These are phyloP conservation scores for Puccinia horiana DNA, from an alignment of 1,284 basidiomycete genomes.

Conservation along the genomic window DNA sequence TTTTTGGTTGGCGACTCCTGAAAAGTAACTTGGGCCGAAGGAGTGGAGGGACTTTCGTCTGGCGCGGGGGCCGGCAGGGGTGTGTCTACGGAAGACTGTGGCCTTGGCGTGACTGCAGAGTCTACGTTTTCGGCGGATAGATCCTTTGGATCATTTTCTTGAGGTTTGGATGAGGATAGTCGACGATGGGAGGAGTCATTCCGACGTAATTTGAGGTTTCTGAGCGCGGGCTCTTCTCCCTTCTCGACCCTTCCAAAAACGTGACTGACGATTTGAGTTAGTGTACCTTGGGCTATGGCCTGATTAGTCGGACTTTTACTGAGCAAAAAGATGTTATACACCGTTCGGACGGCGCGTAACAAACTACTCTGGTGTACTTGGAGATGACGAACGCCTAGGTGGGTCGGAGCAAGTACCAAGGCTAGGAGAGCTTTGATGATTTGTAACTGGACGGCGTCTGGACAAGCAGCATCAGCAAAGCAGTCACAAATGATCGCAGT, in stretches of 20 bases:
- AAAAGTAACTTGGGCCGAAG: background rate
- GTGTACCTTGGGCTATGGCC: constrained; percentile 90
- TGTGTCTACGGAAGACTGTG: background rate
- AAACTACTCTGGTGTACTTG: constrained; percentile 87
- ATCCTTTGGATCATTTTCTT: constrained; percentile 6
- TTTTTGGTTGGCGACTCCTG: background rate
- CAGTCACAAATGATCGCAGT: constrained; percentile 90
- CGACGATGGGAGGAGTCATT: constrained; percentile 11
- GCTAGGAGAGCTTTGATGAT: constrained; percentile 90
- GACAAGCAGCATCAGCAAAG: constrained; percentile 75
- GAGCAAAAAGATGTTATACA: constrained; percentile 92
- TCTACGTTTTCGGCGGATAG: background rate
- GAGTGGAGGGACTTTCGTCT: background rate
- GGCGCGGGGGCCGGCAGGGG: background rate
- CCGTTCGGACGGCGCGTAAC: constrained; percentile 89
- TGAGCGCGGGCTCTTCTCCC: constrained; percentile 24
- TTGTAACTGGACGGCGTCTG: constrained; percentile 85
- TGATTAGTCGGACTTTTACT: constrained; percentile 87
- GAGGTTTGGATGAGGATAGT: background rate
- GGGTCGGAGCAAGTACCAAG: constrained; percentile 70
- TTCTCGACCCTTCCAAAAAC: constrained; percentile 72
- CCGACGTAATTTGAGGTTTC: background rate
- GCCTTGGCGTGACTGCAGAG: constrained; percentile 1
- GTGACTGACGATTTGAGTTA: constrained; percentile 95
- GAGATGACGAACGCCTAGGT: constrained; percentile 64